Evolutionary conservation across 208 protist genomes (phyloP).

Genomic region (Entamoeba histolytica): DNA sequence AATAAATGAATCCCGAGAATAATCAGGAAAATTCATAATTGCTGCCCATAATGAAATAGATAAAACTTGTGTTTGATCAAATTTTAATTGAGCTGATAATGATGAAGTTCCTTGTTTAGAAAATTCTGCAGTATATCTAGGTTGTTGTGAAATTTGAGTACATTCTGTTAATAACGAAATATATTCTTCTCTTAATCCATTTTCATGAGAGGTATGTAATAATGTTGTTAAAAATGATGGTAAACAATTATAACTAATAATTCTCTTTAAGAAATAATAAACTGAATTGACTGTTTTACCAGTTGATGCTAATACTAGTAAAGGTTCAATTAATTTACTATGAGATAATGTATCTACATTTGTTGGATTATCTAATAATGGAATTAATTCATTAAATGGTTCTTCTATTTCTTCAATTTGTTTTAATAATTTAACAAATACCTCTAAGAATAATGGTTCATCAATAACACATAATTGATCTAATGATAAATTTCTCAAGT

Average conservation of each 20-base stretch:
- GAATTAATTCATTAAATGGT: not conserved
- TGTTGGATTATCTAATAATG: not conserved
- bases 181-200: not conserved
- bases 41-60: not conserved
- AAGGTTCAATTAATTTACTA: not conserved
- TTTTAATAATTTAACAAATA: not conserved
- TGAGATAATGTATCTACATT: not conserved
- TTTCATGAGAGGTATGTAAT: not conserved
- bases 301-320: not conserved
- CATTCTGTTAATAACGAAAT: not conserved
- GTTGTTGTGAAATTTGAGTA: not conserved
- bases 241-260: not conserved
- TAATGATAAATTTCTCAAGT: not conserved
- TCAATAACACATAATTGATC: not conserved
- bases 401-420: not conserved
- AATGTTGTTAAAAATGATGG: not conserved
- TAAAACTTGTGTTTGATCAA: not conserved
- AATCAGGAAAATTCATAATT: not conserved
- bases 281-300: not conserved
- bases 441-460: not conserved
- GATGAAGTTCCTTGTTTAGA: not conserved
- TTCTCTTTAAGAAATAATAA: not conserved
- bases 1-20: not conserved
- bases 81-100: not conserved
- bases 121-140: not conserved